Percentiles rank a stretch among this genome's conserved stretches.
Conservation (phyloP, 1,139 yeast species). For the Yamadazyma blattariae region DNA sequence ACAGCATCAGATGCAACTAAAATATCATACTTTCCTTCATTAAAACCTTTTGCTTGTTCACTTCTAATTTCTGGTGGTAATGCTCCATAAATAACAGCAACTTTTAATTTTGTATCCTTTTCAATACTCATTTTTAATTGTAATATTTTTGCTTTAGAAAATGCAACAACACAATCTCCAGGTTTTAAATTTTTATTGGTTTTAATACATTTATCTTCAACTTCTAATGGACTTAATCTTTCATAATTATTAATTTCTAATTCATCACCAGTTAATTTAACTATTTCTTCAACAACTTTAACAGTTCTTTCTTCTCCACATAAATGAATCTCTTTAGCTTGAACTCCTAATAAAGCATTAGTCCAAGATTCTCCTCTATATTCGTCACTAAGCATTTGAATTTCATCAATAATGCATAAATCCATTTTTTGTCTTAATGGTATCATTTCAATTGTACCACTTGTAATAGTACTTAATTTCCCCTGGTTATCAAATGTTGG, state of each 20-base stretch:
- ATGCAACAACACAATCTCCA: constrained; percentile 91
- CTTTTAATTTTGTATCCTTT: constrained; percentile 55
- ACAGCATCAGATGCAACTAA: constrained; percentile 95
- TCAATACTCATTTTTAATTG: constrained; percentile 67
- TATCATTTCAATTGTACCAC: constrained; percentile 95
- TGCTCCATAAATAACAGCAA: constrained; percentile 93
- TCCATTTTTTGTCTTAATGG: constrained; percentile 68
- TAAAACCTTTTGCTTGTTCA: constrained; percentile 77
- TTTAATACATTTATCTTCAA: constrained; percentile 38
- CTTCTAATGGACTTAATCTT: constrained; percentile 69
- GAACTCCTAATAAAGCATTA: constrained; percentile 81
- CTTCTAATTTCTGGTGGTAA: constrained; percentile 94
- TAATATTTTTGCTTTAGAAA: constrained; percentile 70
- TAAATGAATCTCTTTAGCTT: constrained; percentile 80
- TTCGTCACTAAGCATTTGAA: constrained; percentile 86
- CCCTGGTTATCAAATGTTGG: constrained; percentile 69
- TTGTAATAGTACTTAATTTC: constrained; percentile 65
- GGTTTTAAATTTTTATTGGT: constrained; percentile 39
- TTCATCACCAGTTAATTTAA: constrained; percentile 74
- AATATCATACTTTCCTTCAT: constrained; percentile 70
- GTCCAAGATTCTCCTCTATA: constrained; percentile 95
- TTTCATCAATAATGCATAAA: constrained; percentile 90
- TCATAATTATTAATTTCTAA: constrained; percentile 65
- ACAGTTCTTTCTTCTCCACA: constrained; percentile 93
- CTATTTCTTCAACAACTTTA: constrained; percentile 57